Evolutionary conservation across 169 alveolate species (phyloP), one percentile per base, ranked within the genome.

Genomic region (Miamiensis avidus): DNA sequence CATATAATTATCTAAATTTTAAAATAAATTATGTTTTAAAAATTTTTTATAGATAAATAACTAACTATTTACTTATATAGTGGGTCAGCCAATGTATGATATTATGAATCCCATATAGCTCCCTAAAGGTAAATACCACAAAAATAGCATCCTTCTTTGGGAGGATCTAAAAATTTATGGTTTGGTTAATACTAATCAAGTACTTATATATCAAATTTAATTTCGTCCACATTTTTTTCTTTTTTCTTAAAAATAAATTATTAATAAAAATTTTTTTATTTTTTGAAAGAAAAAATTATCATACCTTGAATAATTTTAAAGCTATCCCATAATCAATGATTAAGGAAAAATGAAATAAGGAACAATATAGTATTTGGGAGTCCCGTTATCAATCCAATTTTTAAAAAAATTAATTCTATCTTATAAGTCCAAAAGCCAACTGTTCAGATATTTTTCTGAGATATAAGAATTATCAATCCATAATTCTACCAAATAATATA

Each of bases 391-490:
- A 75, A 95, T 93, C 98, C 98, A 96, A 72, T 89, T 93, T 31
- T 85, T 91, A 25, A 97, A 82, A 94, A 96, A 97, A 15, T 84
- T 78, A 26, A 97, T 93, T 86, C 98, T 95, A 34, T 95, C 98
- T 77, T 93, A 88, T 74, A 96, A 89, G 89, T 96, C 98, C 92
- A 95, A 82, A 76, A 94, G 84, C 99, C 98, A 96, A 49, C 96
- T 86, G 72, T 95, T 92, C 74, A 96, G 88, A 26, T 98, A 98
- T 91, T 94, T 96, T 76, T 97, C 91, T 72, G 98, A 93, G 72
- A 97, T 90, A 93, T 96, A 97, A 73, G 99, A 99, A 15, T 92
- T 94, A 72, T 95, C 96, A 75, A 95, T 96, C 98, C 98, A 97
- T 74, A 87, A n/a, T n/a, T n/a, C n/a, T n/a, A n/a, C n/a, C n/a